phyloP scores from a whole-genome alignment of 2,329 filamentous ascomycete species.

The Fusarium sp. region DNA sequence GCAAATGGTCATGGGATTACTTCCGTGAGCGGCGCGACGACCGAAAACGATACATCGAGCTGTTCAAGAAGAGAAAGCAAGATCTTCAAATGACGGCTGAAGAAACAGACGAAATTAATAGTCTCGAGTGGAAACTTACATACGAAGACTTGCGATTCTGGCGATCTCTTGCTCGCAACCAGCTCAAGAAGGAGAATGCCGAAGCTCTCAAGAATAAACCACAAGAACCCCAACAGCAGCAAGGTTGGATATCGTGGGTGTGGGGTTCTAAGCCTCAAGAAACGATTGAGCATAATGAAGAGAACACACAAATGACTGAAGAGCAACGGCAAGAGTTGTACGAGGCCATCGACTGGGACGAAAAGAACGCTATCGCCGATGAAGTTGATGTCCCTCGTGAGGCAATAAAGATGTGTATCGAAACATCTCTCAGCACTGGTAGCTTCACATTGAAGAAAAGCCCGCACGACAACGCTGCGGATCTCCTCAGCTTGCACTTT shows the following conservation, averaged over 20 bases:
- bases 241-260: slow-evolving; percentile 91
- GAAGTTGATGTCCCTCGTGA: slow-evolving; percentile 91
- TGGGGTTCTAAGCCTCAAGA: slow-evolving; percentile 82
- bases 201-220: slow-evolving; percentile 78
- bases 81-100: slow-evolving; percentile 75
- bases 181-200: slow-evolving; percentile 94
- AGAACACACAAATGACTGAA: slow-evolving; percentile 90
- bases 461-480: slow-evolving; percentile 67
- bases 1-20: slow-evolving; percentile 94
- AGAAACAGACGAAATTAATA: slow-evolving; percentile 78
- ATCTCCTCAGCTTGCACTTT: slow-evolving; percentile 91
- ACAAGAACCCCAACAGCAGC: slow-evolving; percentile 69
- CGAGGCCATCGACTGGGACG: slow-evolving; percentile 97
- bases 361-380: slow-evolving; percentile 89
- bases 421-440: slow-evolving; percentile 92
- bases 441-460: slow-evolving; percentile 94
- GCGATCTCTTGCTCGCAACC: slow-evolving; percentile 92
- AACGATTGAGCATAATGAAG: slow-evolving; percentile 67
- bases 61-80: slow-evolving; percentile 95
- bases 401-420: slow-evolving; percentile 90
- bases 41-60: slow-evolving; percentile 84
- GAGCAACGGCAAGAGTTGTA: slow-evolving; percentile 97
- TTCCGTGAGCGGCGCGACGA: slow-evolving; percentile 94
- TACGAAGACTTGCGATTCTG: slow-evolving; percentile 99
- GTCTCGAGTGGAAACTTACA: slow-evolving; percentile 84